A percentile compares a stretch with the other conserved stretches of the same genome.
Conservation (phyloP, 1,139 yeast species). For the Diutina scorzettiae region DNA sequence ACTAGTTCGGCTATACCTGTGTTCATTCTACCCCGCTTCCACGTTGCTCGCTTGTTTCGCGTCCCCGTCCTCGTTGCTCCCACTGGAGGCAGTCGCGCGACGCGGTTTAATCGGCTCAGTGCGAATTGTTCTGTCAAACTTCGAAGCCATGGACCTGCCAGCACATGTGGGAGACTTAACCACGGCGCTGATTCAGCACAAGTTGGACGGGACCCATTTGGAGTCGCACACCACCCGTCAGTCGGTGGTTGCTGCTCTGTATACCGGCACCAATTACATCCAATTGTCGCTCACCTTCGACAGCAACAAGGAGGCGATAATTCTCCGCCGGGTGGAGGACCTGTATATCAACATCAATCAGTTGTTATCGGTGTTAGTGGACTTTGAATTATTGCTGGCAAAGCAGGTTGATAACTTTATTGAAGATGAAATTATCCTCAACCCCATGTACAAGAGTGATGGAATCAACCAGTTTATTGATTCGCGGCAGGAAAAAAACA, state of each 20-base stretch:
- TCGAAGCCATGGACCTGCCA: slow-evolving; percentile 38
- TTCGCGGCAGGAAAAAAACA: slow-evolving; percentile 17
- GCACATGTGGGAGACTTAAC: slow-evolving; percentile 32
- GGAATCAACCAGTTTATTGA: slow-evolving; percentile 21
- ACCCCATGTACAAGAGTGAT: slow-evolving; percentile 18
- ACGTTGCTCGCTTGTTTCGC: too few species aligned
- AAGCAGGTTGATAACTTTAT: slow-evolving; percentile 21
- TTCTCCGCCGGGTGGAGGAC: slow-evolving; percentile 34
- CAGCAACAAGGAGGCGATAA: slow-evolving; percentile 10
- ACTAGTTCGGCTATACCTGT: too few species aligned
- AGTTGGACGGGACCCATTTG: slow-evolving; percentile 27
- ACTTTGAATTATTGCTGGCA: slow-evolving; percentile 16
- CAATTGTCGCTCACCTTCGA: slow-evolving; percentile 19
- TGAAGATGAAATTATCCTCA: slow-evolving; percentile 22
- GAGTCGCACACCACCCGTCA: slow-evolving; percentile 3
- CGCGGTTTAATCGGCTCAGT: too few species aligned
- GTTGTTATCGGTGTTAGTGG: slow-evolving; percentile 22
- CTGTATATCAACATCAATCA: slow-evolving; percentile 32
- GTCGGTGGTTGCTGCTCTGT: slow-evolving; percentile 20
- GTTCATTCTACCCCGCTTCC: too few species aligned
- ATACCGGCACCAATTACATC: slow-evolving; percentile 28
- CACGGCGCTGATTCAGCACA: slow-evolving; percentile 28
- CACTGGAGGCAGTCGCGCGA: too few species aligned
- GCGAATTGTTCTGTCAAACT: too few species aligned
- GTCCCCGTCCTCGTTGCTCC: too few species aligned